phyloP scores from a whole-genome alignment of 148 eudicot species.

The Dianthus caryophyllus region DNA sequence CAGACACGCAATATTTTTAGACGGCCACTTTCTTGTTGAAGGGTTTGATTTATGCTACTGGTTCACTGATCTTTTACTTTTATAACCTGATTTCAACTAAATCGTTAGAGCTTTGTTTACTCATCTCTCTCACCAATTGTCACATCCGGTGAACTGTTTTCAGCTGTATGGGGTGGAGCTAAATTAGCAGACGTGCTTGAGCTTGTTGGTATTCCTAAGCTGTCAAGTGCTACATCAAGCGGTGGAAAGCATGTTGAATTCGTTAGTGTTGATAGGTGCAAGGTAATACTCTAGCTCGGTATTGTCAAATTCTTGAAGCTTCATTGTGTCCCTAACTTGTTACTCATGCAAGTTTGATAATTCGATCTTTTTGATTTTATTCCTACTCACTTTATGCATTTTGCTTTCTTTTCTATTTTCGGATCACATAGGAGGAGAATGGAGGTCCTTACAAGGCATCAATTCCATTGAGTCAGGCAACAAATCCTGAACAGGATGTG shows the following conservation, averaged over 20 bases:
- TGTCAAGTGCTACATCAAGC: slow-evolving; percentile 45
- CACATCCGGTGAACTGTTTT: slow-evolving; percentile 18
- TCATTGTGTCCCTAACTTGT: background rate
- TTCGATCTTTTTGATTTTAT: background rate
- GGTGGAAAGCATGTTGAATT: slow-evolving; percentile 97
- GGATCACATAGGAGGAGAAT: slow-evolving; percentile 63
- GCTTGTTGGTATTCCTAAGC: slow-evolving; percentile 69
- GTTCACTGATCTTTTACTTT: slow-evolving; percentile 4
- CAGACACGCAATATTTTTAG: background rate
- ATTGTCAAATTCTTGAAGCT: background rate
- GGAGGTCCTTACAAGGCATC: slow-evolving; percentile 92
- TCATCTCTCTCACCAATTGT: background rate
- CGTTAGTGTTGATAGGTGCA: slow-evolving; percentile 90
- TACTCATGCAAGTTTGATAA: background rate
- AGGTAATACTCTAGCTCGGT: slow-evolving; percentile 43
- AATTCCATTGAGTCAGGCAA: slow-evolving; percentile 75
- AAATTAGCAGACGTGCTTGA: slow-evolving; percentile 93
- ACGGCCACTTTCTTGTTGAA: background rate
- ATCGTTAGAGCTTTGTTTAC: background rate
- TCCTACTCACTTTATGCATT: background rate
- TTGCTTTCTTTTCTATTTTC: background rate
- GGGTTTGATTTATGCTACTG: background rate
- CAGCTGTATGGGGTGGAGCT: slow-evolving; percentile 95
- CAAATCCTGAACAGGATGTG: slow-evolving; percentile 86
- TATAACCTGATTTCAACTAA: background rate